Percentiles rank a stretch among this genome's conserved stretches.
Conservation (phyloP, 2,329 filamentous ascomycete species). For the Alternaria tenuissima region DNA sequence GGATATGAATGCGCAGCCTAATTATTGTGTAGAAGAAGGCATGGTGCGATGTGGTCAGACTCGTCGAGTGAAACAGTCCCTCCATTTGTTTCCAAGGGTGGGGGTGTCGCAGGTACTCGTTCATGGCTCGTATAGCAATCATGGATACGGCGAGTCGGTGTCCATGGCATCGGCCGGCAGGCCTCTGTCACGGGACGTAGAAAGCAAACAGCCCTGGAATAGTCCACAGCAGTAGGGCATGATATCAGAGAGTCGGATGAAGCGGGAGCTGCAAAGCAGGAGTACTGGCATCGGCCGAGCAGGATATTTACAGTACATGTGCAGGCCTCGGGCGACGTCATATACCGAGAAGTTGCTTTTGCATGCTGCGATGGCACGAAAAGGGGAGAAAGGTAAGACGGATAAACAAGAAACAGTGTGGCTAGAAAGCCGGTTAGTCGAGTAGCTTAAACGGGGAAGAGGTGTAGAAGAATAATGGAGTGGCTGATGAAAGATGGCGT, state of each 20-base stretch:
- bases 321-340: not conserved
- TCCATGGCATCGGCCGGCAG: not conserved
- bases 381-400: not conserved
- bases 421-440: not conserved
- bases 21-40: not conserved
- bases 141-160: not conserved
- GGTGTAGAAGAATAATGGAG: not conserved
- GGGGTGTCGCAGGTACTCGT: not conserved
- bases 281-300: not conserved
- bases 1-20: not conserved
- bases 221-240: not conserved
- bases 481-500: slow-evolving; percentile 18
- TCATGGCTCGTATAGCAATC: not conserved
- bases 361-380: not conserved
- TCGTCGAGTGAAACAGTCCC: not conserved
- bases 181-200: not conserved
- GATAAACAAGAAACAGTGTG: not conserved
- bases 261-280: not conserved
- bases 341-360: not conserved
- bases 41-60: not conserved
- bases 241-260: not conserved
- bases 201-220: not conserved
- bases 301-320: not conserved
- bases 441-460: not conserved
- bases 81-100: not conserved